Percentiles rank a stretch among this genome's conserved stretches.
Conservation (phyloP, 176 grass and related monocot species). For the Ensete ventricosum region DNA sequence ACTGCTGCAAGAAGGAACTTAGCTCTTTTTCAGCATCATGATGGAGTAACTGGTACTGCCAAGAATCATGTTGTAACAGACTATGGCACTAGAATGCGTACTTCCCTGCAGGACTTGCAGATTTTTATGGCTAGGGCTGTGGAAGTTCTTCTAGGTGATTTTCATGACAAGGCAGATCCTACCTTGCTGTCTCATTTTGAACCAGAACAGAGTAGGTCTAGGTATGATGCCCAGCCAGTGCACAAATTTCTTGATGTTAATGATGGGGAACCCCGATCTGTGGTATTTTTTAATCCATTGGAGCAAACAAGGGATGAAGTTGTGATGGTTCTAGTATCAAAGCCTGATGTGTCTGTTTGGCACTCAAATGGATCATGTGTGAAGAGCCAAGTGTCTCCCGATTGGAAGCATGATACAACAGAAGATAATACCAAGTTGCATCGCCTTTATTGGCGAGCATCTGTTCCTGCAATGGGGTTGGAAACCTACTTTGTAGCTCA, state of each 20-base stretch:
- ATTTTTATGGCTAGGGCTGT: slow-evolving; percentile 83
- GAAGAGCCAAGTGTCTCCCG: slow-evolving; percentile 79
- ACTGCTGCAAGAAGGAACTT: slow-evolving; percentile 93
- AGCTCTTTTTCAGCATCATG: slow-evolving; percentile 98
- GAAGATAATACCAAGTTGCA: slow-evolving; percentile 49
- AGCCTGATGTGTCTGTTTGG: slow-evolving; percentile 62
- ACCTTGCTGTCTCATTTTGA: slow-evolving; percentile 72
- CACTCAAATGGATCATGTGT: slow-evolving; percentile 81
- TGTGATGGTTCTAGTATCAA: slow-evolving; percentile 73
- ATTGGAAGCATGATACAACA: slow-evolving; percentile 56
- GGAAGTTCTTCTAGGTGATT: slow-evolving; percentile 74
- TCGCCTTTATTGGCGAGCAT: slow-evolving; percentile 92
- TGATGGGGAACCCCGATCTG: slow-evolving; percentile 45
- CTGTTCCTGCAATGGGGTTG: slow-evolving; percentile 83
- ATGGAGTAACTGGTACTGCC: slow-evolving; percentile 93
- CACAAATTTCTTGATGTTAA: slow-evolving; percentile 45
- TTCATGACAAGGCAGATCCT: slow-evolving; percentile 75
- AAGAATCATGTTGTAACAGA: slow-evolving; percentile 91
- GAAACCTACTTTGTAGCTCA: slow-evolving; percentile 67
- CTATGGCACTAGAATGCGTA: slow-evolving; percentile 90
- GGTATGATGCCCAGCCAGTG: slow-evolving; percentile 81
- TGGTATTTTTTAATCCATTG: slow-evolving; percentile 69
- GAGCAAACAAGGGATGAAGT: slow-evolving; percentile 94
- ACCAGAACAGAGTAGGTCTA: slow-evolving; percentile 64
- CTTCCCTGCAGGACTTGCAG: slow-evolving; percentile 84